These are phyloP conservation scores for Neocatenulostroma microsporum DNA, from an alignment of 2,329 filamentous ascomycete genomes.

Conservation along the genomic window DNA sequence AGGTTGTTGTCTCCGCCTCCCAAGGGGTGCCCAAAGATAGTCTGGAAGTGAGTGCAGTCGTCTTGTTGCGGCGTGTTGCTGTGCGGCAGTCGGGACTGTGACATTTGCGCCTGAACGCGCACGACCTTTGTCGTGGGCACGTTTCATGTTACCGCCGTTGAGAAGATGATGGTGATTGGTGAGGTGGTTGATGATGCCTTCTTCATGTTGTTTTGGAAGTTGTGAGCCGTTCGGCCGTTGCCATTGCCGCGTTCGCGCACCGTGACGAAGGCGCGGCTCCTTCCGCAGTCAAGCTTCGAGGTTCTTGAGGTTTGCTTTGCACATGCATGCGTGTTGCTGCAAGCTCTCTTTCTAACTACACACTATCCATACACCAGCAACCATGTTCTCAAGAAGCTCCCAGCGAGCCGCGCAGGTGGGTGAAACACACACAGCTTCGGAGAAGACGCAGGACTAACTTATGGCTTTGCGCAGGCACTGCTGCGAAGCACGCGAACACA, in stretches of 20 bases:
- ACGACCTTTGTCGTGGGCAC: too few species aligned
- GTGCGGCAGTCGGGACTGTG: too few species aligned
- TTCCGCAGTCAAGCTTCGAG: background rate
- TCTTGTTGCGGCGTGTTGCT: too few species aligned
- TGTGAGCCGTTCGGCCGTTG: background rate
- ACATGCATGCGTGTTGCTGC: background rate
- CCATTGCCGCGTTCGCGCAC: background rate
- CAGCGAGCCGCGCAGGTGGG: conserved; percentile 43
- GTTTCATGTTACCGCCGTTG: too few species aligned
- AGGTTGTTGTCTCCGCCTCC: too few species aligned
- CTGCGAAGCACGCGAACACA: conserved; percentile 46
- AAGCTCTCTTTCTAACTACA: background rate
- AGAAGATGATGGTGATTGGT: too few species aligned
- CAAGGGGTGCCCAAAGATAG: too few species aligned
- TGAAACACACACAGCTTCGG: conserved; percentile 2
- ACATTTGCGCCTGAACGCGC: too few species aligned
- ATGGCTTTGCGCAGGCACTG: conserved; percentile 40
- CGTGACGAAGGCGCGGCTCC: background rate
- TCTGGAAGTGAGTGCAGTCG: too few species aligned
- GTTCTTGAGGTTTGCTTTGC: too few species aligned
- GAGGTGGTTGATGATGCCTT: too few species aligned
- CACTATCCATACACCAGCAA: conserved; percentile 9
- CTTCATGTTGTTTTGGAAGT: too few species aligned
- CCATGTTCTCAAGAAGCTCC: conserved; percentile 40
- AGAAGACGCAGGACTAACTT: background rate